Evolutionary conservation across 1,139 yeast species (phyloP).

Genomic region (Nematodospora anomalae): DNA sequence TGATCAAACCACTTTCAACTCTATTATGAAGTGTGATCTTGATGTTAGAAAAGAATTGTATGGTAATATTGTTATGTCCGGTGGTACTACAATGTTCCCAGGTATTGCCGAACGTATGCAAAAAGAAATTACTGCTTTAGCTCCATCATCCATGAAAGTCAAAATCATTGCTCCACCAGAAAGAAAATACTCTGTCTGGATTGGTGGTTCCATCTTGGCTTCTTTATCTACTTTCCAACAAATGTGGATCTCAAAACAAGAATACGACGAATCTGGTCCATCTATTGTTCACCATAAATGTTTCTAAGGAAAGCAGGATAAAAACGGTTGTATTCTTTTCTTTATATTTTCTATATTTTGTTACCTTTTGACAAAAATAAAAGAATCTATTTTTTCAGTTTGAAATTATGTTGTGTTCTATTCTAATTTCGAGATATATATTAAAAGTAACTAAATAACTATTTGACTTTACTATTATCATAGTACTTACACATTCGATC

Average conservation of each 20-base stretch:
- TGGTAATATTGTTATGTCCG: conserved; percentile 99
- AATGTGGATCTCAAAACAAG: conserved; percentile 99
- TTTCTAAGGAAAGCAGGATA: conserved; percentile 60
- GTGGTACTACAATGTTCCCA: conserved; percentile 99
- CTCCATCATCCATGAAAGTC: conserved; percentile 99
- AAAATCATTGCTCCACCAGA: conserved; percentile 99
- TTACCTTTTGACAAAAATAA: background rate
- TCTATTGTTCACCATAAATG: conserved; percentile 99
- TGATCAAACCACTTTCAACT: conserved; percentile 99
- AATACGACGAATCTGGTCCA: conserved; percentile 99
- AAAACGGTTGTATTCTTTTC: conserved; percentile 1
- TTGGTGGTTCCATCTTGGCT: conserved; percentile 99
- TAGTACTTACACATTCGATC: too few species aligned
- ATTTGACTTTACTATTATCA: too few species aligned
- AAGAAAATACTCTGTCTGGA: conserved; percentile 99
- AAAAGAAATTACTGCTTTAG: conserved; percentile 98
- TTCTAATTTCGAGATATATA: conserved; percentile 5
- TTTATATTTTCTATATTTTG: background rate
- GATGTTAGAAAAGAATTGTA: conserved; percentile 99
- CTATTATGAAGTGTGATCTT: conserved; percentile 98
- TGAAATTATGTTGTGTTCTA: conserved; percentile 2
- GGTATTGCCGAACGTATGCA: conserved; percentile 99
- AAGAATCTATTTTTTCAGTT: background rate
- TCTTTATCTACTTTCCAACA: conserved; percentile 99
- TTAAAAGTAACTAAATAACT: conserved; percentile 3